A percentile compares a stretch with the other conserved stretches of the same genome.
Conservation (phyloP, 179 eudicot species). For the Amaranthus tricolor region DNA sequence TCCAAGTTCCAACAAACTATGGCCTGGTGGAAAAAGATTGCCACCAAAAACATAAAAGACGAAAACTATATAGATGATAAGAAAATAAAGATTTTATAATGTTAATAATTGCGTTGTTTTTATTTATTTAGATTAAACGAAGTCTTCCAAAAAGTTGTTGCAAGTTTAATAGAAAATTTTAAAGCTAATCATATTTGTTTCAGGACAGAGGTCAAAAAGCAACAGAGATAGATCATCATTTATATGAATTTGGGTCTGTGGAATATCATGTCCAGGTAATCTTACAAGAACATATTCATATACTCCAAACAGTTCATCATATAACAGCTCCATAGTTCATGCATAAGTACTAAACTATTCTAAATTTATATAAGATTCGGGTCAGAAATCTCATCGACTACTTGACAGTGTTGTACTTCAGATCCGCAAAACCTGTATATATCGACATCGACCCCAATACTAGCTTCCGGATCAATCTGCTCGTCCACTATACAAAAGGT, state of each 20-base stretch:
- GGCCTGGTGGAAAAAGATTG: too few species aligned
- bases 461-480: slow-evolving; percentile 43
- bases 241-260: slow-evolving; percentile 87
- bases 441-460: slow-evolving; percentile 81
- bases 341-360: neutral
- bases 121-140: too few species aligned
- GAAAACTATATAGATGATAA: too few species aligned
- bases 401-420: slow-evolving; percentile 53
- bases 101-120: too few species aligned
- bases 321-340: neutral
- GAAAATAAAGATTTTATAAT: too few species aligned
- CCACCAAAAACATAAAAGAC: too few species aligned
- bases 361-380: neutral
- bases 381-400: neutral
- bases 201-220: slow-evolving; percentile 59
- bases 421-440: slow-evolving; percentile 52
- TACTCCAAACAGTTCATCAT: neutral
- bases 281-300: neutral
- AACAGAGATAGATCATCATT: slow-evolving; percentile 65
- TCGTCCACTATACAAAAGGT: slow-evolving; percentile 43
- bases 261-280: slow-evolving; percentile 83
- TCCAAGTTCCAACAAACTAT: too few species aligned
- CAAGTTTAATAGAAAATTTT: neutral
- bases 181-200: slow-evolving; percentile 15
- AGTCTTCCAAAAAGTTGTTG: too few species aligned